phyloP scores from a whole-genome alignment of 2,329 filamentous ascomycete genomes.

The Cladosporium sp. region DNA sequence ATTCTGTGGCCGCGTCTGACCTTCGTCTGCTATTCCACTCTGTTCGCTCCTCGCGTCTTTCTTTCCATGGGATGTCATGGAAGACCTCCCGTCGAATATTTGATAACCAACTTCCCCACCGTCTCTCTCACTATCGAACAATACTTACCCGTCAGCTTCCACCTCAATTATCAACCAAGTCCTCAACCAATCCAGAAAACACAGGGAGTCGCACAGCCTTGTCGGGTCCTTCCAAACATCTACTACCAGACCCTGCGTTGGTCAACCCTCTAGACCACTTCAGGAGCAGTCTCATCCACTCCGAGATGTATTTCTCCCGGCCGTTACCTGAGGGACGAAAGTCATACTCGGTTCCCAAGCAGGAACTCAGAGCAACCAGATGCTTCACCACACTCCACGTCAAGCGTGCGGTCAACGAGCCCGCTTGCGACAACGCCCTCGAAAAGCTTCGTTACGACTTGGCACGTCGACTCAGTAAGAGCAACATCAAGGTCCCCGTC shows the following conservation, averaged over 20 bases:
- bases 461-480: neutral
- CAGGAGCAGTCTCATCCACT: neutral
- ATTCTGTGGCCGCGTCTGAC: neutral
- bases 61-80: slow-evolving; percentile 3
- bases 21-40: slow-evolving; percentile 12
- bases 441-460: neutral
- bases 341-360: slow-evolving; percentile 1
- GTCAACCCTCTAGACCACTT: neutral
- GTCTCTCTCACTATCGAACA: neutral
- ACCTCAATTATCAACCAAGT: neutral
- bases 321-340: neutral
- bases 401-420: neutral
- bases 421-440: neutral
- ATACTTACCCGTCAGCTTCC: neutral
- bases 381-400: slow-evolving; percentile 11
- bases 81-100: too few species aligned
- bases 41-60: neutral
- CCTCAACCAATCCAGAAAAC: neutral
- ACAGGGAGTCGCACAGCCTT: neutral
- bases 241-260: neutral
- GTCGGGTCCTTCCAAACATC: neutral
- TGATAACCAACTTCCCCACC: neutral
- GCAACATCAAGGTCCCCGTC: neutral
- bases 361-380: neutral
- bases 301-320: neutral